Evolutionary conservation across 306 rosid species (phyloP).

Genomic region (Nissolia schottii): DNA sequence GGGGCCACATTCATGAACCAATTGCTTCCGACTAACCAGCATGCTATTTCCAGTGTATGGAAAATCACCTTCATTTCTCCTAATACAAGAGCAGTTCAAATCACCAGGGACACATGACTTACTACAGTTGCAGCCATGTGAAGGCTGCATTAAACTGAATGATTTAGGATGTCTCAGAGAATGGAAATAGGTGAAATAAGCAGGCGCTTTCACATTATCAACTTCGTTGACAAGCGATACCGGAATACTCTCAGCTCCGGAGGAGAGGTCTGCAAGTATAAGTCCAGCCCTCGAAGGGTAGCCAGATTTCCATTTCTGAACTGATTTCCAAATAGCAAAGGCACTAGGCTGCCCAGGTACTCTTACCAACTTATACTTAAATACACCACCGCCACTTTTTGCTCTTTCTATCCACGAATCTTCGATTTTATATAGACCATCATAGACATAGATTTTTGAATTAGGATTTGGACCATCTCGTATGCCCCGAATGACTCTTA

Average conservation of each 20-base stretch:
- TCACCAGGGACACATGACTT: slow-evolving; percentile 55
- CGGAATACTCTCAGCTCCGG: slow-evolving; percentile 56
- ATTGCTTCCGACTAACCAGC: slow-evolving; percentile 46
- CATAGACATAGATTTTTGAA: slow-evolving; percentile 55
- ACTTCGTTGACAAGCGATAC: slow-evolving; percentile 66
- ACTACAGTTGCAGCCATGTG: slow-evolving; percentile 45
- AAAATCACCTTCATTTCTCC: slow-evolving; percentile 53
- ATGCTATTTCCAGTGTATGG: slow-evolving; percentile 47
- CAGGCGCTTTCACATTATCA: slow-evolving; percentile 53
- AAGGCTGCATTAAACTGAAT: slow-evolving; percentile 41
- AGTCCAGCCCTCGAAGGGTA: slow-evolving; percentile 50
- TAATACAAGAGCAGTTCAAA: slow-evolving; percentile 57
- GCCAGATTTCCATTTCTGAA: slow-evolving; percentile 54
- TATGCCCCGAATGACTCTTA: slow-evolving; percentile 64
- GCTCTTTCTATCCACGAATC: slow-evolving; percentile 56
- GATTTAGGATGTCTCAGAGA: slow-evolving; percentile 55
- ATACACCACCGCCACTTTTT: slow-evolving; percentile 51
- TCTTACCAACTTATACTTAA: slow-evolving; percentile 65
- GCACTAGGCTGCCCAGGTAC: slow-evolving; percentile 53
- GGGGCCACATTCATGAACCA: slow-evolving; percentile 68
- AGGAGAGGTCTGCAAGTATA: slow-evolving; percentile 57
- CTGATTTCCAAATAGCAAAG: slow-evolving; percentile 44
- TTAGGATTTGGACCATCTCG: slow-evolving; percentile 34
- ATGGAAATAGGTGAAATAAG: slow-evolving; percentile 56
- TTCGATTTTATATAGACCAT: slow-evolving; percentile 61